Evolutionary conservation across 805 yeast species (phyloP), one percentile per base, ranked within the genome.

Genomic region (Candida namnaoensis): DNA sequence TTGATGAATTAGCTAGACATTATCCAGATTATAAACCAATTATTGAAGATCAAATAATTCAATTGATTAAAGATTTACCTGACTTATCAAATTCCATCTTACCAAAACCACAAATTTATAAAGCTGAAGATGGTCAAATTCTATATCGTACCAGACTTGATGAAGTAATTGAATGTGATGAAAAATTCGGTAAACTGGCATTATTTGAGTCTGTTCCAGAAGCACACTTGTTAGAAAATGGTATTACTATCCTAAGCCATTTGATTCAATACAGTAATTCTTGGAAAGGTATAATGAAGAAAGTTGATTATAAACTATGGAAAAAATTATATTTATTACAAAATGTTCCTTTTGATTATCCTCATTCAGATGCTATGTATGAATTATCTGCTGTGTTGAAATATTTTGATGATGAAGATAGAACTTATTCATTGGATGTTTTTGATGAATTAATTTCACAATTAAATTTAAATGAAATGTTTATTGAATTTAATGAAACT

Each of bases 1-100:
- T 88, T 50, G 96, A 88, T 54, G 95, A 86, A 49, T 61, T 88
- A 38, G 79, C 85, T 3, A 73, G 96, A 53, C 96, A 90, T 54
- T 87, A 85, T 53, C 86, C 95, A 1, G 77, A 72, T 2, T 65
- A 88, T 45, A 78, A 83, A 39, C 80, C 83, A 0, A 52, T 61
- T 0, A 76, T 88, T 23, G 59, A 76, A 39, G 60, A 66, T 4
- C 75, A 76, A 40, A 62, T 80, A 38, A 61, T 66, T 3, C 49
- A 52, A 0, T 47, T 80, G n/a, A 64, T 81, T 1, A 59, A 65
- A 25, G 58, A 63, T 8, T 56, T 78, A 8, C 77, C 83, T 0
- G 42, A 37, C 0, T 48, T 52, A 28, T 69, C 69, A 1, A 50
- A 55, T 13, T 51, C 54, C 3, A 44, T 49, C 7, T 62, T 76